Conservation (phyloP, 441 rosid species). For the Viola pubescens region DNA sequence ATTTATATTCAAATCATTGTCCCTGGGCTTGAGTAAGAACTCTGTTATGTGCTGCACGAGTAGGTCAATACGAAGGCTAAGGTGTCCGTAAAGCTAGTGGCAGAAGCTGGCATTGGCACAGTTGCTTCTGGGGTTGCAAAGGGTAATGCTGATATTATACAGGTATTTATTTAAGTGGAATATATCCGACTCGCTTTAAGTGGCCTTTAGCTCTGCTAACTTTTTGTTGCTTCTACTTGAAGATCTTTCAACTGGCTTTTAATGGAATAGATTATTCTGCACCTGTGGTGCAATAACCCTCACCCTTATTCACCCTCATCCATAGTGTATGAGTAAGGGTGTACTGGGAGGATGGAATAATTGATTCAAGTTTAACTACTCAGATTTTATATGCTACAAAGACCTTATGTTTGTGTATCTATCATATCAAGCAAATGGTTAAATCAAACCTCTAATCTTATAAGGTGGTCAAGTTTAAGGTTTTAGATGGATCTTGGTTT, state of each 20-base stretch:
- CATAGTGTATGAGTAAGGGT: too few species aligned
- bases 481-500: too few species aligned
- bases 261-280: neutral
- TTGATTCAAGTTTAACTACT: too few species aligned
- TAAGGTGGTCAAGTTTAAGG: too few species aligned
- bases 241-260: conserved; percentile 3
- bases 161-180: conserved; percentile 39
- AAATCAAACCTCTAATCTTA: too few species aligned
- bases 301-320: too few species aligned
- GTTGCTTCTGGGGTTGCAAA: conserved; percentile 99
- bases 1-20: neutral
- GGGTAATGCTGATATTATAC: conserved; percentile 97
- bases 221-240: conserved; percentile 8
- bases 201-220: neutral
- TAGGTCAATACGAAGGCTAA: conserved; percentile 96
- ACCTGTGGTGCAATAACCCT: too few species aligned
- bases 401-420: too few species aligned
- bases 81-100: conserved; percentile 98
- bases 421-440: too few species aligned
- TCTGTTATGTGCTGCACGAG: conserved; percentile 19
- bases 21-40: conserved; percentile 9
- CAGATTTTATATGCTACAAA: too few species aligned
- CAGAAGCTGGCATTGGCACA: conserved; percentile 98
- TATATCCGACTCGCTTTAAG: conserved; percentile 10
- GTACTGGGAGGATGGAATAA: too few species aligned